Evolutionary conservation across 2,329 filamentous ascomycete genomes (phyloP).

Genomic region (Beauveria sp.): DNA sequence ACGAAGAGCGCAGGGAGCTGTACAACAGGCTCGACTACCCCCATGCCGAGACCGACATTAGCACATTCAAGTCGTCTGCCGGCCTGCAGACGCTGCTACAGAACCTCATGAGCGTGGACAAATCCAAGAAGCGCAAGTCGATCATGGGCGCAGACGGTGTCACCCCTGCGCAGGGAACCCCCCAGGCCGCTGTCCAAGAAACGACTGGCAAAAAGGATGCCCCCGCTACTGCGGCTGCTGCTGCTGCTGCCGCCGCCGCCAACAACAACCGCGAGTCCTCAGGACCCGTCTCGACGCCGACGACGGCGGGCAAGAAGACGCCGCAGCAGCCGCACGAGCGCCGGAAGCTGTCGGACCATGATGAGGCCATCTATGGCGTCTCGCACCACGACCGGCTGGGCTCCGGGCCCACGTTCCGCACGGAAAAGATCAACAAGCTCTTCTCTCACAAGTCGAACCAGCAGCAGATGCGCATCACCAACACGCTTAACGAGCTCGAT

Average conservation of each 20-base stretch:
- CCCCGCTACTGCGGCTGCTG: slow-evolving; percentile 46
- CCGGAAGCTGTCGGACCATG: slow-evolving; percentile 64
- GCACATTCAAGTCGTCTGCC: slow-evolving; percentile 70
- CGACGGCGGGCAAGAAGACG: slow-evolving; percentile 43
- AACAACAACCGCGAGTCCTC: slow-evolving; percentile 25
- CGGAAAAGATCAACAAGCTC: slow-evolving; percentile 71
- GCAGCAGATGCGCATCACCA: slow-evolving; percentile 67
- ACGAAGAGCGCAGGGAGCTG: slow-evolving; percentile 79
- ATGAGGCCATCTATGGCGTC: slow-evolving; percentile 77
- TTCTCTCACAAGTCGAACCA: slow-evolving; percentile 69
- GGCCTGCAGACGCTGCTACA: slow-evolving; percentile 75
- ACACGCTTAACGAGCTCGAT: slow-evolving; percentile 63
- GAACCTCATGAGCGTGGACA: slow-evolving; percentile 74
- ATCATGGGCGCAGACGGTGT: slow-evolving; percentile 53
- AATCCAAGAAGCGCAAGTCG: slow-evolving; percentile 80
- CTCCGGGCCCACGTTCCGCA: slow-evolving; percentile 83
- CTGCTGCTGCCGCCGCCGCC: slow-evolving; percentile 18
- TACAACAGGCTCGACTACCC: slow-evolving; percentile 84
- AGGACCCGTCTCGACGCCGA: slow-evolving; percentile 26
- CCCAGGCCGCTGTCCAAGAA: slow-evolving; percentile 30
- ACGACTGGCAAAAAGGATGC: slow-evolving; percentile 40
- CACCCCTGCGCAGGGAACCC: slow-evolving; percentile 35
- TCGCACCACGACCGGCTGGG: slow-evolving; percentile 77
- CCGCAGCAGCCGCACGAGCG: slow-evolving; percentile 44
- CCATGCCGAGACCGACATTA: slow-evolving; percentile 59